A percentile compares a stretch with the other conserved stretches of the same genome.
These are phyloP conservation scores for Halophytophthora batemanensis DNA, from an alignment of 352 stramenopile genomes.

Conservation along the genomic window DNA sequence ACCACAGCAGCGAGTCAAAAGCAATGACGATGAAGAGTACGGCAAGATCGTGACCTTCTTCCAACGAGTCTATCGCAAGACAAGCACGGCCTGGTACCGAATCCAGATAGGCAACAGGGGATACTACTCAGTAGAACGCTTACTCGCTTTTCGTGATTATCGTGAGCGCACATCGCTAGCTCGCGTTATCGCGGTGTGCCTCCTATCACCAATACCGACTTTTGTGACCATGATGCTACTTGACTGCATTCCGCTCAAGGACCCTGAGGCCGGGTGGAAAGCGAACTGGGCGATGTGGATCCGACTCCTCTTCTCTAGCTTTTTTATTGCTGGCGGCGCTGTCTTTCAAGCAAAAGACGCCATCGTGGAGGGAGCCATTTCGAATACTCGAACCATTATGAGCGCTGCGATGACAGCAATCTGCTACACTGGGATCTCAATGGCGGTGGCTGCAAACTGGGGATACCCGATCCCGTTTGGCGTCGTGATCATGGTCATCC, in stretches of 20 bases:
- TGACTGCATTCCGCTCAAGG: conserved; percentile 25
- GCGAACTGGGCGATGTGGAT: conserved; percentile 26
- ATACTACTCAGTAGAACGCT: conserved; percentile 9
- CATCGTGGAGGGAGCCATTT: conserved; percentile 7
- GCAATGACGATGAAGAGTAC: no score
- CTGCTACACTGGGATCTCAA: conserved; percentile 11
- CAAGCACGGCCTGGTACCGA: not conserved
- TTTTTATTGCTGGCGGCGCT: conserved; percentile 9
- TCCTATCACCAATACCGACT: conserved; percentile 7
- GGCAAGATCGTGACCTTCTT: no score
- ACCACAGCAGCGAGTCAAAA: no score
- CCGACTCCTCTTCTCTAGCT: conserved; percentile 11
- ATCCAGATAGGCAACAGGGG: conserved; percentile 12
- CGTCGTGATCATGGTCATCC: conserved; percentile 12
- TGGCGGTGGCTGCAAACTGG: conserved; percentile 13
- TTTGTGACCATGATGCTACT: conserved; percentile 13
- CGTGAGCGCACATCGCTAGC: not conserved
- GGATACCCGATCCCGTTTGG: conserved; percentile 19
- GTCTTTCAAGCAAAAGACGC: conserved; percentile 15
- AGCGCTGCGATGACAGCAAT: conserved; percentile 10
- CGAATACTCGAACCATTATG: not conserved
- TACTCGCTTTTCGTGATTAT: conserved; percentile 19
- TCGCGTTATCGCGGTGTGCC: conserved; percentile 9
- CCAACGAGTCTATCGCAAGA: no score
- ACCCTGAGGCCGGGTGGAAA: conserved; percentile 12